Evolutionary conservation across 2,329 filamentous ascomycete species (phyloP).

Genomic region (Dactylellina parvicollis): DNA sequence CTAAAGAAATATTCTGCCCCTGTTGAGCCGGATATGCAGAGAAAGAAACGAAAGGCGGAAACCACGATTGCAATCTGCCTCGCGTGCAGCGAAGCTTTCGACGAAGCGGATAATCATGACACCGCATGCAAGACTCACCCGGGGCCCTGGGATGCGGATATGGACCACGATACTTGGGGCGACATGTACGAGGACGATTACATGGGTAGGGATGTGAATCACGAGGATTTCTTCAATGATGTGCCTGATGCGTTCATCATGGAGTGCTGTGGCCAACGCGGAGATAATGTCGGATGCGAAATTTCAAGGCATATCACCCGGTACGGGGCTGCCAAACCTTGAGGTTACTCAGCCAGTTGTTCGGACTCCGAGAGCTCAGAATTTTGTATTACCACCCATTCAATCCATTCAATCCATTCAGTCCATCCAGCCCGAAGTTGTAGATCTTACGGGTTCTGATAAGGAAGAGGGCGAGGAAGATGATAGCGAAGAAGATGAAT

Average conservation of each 20-base stretch:
- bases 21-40: background rate
- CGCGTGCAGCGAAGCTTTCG: background rate
- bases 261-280: conserved; percentile 22
- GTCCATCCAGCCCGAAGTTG: background rate
- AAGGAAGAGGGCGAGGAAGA: background rate
- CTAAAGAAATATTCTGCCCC: background rate
- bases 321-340: no score
- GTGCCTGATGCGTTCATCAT: conserved; percentile 17
- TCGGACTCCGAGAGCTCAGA: background rate
- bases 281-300: conserved; percentile 18
- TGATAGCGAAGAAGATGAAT: background rate
- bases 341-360: no score
- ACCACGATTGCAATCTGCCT: conserved; percentile 14
- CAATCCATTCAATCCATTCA: no score
- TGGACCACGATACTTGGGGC: conserved; percentile 9
- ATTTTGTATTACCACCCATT: no score
- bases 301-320: conserved; percentile 4
- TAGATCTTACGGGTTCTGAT: background rate
- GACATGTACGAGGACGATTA: conserved; percentile 2
- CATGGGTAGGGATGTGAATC: conserved; percentile 1
- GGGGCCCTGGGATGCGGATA: conserved; percentile 16
- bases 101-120: conserved; percentile 30
- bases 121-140: conserved; percentile 13
- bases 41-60: conserved; percentile 13
- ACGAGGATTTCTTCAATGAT: conserved; percentile 36